These are phyloP conservation scores for Petasospora rhodanensis DNA, from an alignment of 1,139 yeast species.

Conservation along the genomic window DNA sequence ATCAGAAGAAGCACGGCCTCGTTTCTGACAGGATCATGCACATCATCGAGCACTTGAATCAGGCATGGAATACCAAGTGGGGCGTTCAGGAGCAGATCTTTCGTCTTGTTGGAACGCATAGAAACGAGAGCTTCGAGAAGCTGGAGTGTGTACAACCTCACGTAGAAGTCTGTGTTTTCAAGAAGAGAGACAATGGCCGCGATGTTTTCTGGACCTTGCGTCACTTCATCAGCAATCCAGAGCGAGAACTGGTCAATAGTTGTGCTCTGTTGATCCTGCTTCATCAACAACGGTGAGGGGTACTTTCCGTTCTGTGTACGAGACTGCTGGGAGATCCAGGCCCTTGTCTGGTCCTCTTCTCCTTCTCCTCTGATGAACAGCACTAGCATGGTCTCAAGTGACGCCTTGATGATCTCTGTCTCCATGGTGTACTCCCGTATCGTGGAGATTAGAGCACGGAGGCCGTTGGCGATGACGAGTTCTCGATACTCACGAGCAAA, in stretches of 20 bases:
- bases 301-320: conserved; percentile 75
- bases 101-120: conserved; percentile 69
- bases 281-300: conserved; percentile 72
- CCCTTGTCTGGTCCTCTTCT: conserved; percentile 47
- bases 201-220: conserved; percentile 62
- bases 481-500: conserved; percentile 89
- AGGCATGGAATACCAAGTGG: conserved; percentile 80
- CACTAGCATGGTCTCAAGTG: conserved; percentile 79
- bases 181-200: conserved; percentile 53
- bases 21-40: conserved; percentile 84
- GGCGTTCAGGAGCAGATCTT: conserved; percentile 64
- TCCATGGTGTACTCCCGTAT: conserved; percentile 66
- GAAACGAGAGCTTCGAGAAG: conserved; percentile 78
- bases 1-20: conserved; percentile 80
- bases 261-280: conserved; percentile 40
- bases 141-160: conserved; percentile 76
- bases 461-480: conserved; percentile 82
- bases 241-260: conserved; percentile 77
- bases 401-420: conserved; percentile 70
- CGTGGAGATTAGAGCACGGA: conserved; percentile 68
- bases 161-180: conserved; percentile 62
- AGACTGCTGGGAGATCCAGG: conserved; percentile 73
- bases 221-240: conserved; percentile 94
- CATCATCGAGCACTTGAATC: conserved; percentile 64
- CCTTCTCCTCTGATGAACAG: conserved; percentile 69